Evolutionary conservation across 2,329 filamentous ascomycete genomes (phyloP), one percentile per base, ranked within the genome.

Genomic region (Fusarium sublunatum): DNA sequence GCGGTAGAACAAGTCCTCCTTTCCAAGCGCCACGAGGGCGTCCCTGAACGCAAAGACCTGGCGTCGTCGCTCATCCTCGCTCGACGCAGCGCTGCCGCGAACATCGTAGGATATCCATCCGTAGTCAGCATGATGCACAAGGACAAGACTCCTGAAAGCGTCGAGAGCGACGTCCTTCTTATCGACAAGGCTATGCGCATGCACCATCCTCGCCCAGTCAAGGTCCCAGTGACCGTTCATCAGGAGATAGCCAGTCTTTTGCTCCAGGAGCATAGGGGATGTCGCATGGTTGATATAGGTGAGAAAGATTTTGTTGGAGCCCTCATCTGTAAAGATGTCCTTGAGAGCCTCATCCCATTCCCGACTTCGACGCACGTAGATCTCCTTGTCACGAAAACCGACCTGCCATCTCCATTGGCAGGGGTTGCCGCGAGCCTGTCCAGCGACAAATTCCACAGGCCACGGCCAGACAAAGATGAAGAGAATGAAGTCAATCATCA

Each of bases 191-290:
- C 79, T 78, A 41, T 92, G 90, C 5, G 91, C 92, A 61, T 83
- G 78, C 11, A 92, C 80, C 91, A 97, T 97, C 19, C 84, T 83
- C 42, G 83, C 82, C 84, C 93, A 97, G 74, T 97, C 93, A 58
- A 97, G 80, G 75, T 96, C 91, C 89, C 92, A 98, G 61, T 92
- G 85, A 61, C 84, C 86, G 73, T 93, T 91, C 82, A 96, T 91
- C 67, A 95, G 88, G 63, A 96, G 78, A 73, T 96, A 96, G 19
- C 92, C 93, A 28, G 93, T 97, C 83, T 96, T 97, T 68, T 87
- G 83, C 67, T 84, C 81, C 69, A 94, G 80, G 48, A 88, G 82
- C 69, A 86, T 78, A 22, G 87, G 84, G 13, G 88, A 83, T 5
- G 93, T 89, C 3, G 92, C 93, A 2, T 86, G 83, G 61, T 88